A percentile compares a stretch with the other conserved stretches of the same genome.
phyloP scores from a whole-genome alignment of 805 yeast genomes.

The Yarrowia porcina region DNA sequence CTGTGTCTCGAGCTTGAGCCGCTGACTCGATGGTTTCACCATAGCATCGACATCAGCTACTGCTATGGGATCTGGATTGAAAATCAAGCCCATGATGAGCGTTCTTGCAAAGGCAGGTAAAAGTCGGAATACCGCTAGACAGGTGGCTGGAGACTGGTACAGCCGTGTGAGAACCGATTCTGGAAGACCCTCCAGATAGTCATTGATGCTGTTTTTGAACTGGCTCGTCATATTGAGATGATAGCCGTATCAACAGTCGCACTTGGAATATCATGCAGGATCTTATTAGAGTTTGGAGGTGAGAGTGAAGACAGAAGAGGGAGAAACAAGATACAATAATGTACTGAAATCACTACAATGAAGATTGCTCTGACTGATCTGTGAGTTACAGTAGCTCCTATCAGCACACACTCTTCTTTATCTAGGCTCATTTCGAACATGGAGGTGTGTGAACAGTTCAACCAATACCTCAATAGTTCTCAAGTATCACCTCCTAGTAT shows the following conservation, averaged over 20 bases:
- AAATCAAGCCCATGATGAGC: conserved; percentile 81
- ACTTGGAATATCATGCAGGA: conserved; percentile 4
- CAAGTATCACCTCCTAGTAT: too few species aligned
- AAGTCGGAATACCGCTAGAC: conserved; percentile 86
- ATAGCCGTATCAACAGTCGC: neutral
- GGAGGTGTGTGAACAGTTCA: too few species aligned
- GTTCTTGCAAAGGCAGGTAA: conserved; percentile 87
- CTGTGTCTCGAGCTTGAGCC: conserved; percentile 66
- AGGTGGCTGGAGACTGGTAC: conserved; percentile 82
- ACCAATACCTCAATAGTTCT: too few species aligned
- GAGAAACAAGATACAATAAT: too few species aligned
- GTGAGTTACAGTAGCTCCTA: too few species aligned
- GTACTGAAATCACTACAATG: too few species aligned
- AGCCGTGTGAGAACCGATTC: conserved; percentile 78
- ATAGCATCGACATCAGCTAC: conserved; percentile 52
- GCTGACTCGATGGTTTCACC: conserved; percentile 56
- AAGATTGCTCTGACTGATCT: too few species aligned
- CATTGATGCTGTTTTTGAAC: conserved; percentile 74
- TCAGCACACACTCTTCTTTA: too few species aligned
- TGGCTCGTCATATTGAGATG: conserved; percentile 9
- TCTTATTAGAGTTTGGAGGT: neutral
- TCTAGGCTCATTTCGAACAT: too few species aligned
- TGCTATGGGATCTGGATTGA: conserved; percentile 66
- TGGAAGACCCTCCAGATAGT: conserved; percentile 85
- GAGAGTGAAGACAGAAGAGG: neutral